Base-by-base conservation (phyloP, 2,329 filamentous ascomycete genomes). In the Neurospora sp. region DNA sequence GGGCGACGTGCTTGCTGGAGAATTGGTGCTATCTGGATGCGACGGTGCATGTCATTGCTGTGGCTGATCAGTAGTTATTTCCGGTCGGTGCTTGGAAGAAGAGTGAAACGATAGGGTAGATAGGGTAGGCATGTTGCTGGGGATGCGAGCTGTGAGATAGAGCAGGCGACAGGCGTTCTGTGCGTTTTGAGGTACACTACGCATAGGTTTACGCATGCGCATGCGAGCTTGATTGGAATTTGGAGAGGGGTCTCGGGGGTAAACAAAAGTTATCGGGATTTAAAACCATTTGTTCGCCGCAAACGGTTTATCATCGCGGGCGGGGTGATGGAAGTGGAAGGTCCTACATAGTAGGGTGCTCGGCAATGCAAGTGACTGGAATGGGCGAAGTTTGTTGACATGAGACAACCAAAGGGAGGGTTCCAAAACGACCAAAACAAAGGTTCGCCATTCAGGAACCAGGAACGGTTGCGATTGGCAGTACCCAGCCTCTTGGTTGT, bases 21-120 rank as follows among this genome's bases (percentile, higher is more conserved):
- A 86, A 86, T 71, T 76, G 77, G 39, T 74, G 82, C 0, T 85
- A 86, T 70, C 57, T 80, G 3, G 82, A 85, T 69, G 80, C 82
- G 0, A 77, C 80, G 19, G 71, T 86, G 52, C 82, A 84, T 41
- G 73, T 78, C 8, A 80, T 79, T 3, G 78, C 79, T 5, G 73
- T 82, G 62, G n/a, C 23, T 33, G 52, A 62, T 36, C 23, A 12
- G 12, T 62, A 62, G 12, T 33, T 17, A 62, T 36, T 52, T 52
- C 43, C 46, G 11, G 46, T 52, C 19, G 46, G 11, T 28, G 6
- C 19, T 52, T 19, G 28, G 8, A 36, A 5, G 23, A 36, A 62
- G 52, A 12, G 19, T 33, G 52, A 62, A 62, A 28, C 23, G 46
- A 15, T 15, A 57, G 46, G 23, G 23, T 57, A 28, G 11, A 23